Conservation (phyloP, 129 eudicot genomes). For the Kitagawia praeruptora region DNA sequence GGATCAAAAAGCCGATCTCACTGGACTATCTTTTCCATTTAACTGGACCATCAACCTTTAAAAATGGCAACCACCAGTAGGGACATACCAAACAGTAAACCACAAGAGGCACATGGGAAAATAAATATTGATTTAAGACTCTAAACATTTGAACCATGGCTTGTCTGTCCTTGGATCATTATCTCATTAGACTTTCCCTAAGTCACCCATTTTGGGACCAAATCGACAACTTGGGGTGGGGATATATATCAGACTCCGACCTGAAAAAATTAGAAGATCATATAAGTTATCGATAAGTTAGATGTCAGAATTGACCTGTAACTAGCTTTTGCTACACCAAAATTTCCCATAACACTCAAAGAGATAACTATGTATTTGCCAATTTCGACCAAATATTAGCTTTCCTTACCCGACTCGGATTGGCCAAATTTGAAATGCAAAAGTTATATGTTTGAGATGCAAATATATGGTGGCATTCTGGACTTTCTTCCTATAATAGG, state of each 20-base stretch:
- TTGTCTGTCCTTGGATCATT: neutral
- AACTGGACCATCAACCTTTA: conserved; percentile 15
- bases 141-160: neutral
- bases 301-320: neutral
- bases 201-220: neutral
- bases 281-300: neutral
- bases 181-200: neutral
- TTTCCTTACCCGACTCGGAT: neutral
- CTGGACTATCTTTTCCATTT: neutral
- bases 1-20: no score
- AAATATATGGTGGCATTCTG: neutral
- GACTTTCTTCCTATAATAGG: neutral
- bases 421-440: neutral
- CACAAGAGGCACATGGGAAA: conserved; percentile 7
- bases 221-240: neutral
- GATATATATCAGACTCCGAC: neutral
- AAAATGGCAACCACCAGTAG: conserved; percentile 13
- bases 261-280: neutral
- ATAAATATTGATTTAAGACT: neutral
- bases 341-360: neutral
- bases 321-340: neutral
- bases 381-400: neutral
- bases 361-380: neutral
- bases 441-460: neutral
- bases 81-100: neutral